phyloP scores from a whole-genome alignment of 140 eudicot genomes.

The Stevia rebaudiana region DNA sequence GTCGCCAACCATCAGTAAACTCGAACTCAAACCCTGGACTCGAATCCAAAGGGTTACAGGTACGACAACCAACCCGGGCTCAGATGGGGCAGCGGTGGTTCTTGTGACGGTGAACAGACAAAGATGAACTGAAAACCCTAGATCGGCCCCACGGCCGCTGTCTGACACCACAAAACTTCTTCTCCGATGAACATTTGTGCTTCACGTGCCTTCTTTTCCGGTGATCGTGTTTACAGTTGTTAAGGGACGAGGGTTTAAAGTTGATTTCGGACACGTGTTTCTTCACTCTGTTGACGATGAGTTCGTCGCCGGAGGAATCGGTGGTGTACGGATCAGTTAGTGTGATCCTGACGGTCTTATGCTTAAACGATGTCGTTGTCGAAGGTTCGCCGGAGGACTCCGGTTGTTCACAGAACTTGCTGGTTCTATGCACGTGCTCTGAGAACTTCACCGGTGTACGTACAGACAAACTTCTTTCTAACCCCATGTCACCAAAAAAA shows the following conservation, averaged over 20 bases:
- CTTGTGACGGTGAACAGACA: too few relatives aligned
- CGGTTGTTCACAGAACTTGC: constrained; percentile 15
- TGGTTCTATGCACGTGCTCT: constrained; percentile 37
- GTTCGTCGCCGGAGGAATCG: constrained; percentile 56
- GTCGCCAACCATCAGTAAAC: too few relatives aligned
- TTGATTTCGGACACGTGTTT: constrained; percentile 45
- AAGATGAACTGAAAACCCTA: too few relatives aligned
- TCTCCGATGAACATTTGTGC: constrained; percentile 12
- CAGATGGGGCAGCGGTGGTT: too few relatives aligned
- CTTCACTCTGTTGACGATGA: constrained; percentile 30
- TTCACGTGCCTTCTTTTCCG: constrained; percentile 3
- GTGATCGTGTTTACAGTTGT: not conserved
- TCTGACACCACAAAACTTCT: constrained; percentile 46
- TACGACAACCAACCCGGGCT: too few relatives aligned
- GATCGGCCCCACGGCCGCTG: constrained; percentile 68
- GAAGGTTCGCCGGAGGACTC: constrained; percentile 12
- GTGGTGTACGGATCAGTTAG: constrained; percentile 60
- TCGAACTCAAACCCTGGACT: too few relatives aligned
- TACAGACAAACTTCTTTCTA: not conserved
- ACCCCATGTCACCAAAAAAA: not conserved
- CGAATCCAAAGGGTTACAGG: too few relatives aligned
- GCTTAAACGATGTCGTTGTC: constrained; percentile 13
- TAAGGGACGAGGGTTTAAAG: constrained; percentile 6
- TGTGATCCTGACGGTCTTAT: constrained; percentile 35
- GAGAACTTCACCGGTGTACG: constrained; percentile 29